phyloP scores from a whole-genome alignment of 352 stramenopile species.

The Globisporangium sylvaticum region DNA sequence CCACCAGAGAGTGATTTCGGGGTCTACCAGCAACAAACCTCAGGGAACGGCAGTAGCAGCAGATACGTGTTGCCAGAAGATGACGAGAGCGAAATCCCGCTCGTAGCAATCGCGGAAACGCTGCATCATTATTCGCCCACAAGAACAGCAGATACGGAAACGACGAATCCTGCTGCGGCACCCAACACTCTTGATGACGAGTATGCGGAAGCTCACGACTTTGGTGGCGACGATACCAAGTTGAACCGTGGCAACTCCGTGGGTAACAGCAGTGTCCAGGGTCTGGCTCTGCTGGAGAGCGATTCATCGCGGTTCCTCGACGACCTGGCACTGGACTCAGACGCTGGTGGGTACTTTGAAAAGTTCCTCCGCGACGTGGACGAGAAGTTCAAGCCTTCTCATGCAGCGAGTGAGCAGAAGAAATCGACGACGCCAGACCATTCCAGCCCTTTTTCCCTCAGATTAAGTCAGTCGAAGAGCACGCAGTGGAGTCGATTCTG shows the following conservation, averaged over 20 bases:
- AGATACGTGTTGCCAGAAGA: background rate
- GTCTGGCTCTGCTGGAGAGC: background rate
- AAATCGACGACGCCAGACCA: background rate
- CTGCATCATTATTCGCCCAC: conserved; percentile 4
- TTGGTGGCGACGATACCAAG: background rate
- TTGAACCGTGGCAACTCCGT: background rate
- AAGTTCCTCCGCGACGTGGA: conserved; percentile 18
- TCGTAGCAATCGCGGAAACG: background rate
- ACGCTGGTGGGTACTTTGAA: conserved; percentile 18
- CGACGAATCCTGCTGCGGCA: background rate
- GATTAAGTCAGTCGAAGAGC: background rate
- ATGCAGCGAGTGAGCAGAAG: background rate
- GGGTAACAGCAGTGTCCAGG: background rate
- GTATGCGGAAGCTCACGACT: background rate
- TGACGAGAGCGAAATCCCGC: conserved; percentile 12
- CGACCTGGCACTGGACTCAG: conserved; percentile 12
- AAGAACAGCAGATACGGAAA: background rate
- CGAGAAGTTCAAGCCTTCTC: background rate
- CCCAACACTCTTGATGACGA: background rate
- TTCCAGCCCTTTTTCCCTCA: no score
- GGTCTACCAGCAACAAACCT: background rate
- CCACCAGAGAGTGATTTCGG: conserved; percentile 12
- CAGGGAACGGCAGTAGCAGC: background rate
- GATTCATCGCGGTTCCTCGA: conserved; percentile 15
- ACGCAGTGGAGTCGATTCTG: background rate